phyloP scores from a whole-genome alignment of 352 stramenopile species.

The Phytophthora litchii region DNA sequence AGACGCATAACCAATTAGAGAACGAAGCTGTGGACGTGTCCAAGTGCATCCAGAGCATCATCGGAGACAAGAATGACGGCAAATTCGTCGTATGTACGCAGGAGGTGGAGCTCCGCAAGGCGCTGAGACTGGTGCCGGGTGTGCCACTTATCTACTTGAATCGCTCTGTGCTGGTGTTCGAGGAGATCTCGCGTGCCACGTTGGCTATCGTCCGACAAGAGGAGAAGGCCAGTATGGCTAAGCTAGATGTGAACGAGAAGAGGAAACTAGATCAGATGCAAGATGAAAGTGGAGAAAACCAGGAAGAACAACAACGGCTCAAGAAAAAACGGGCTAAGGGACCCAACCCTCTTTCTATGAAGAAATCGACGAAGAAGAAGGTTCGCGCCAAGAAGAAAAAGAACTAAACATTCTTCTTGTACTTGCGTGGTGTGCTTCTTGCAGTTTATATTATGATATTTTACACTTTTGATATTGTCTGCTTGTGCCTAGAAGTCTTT shows the following conservation, averaged over 20 bases:
- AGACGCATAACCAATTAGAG: constrained; percentile 42
- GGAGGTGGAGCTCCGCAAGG: constrained; percentile 82
- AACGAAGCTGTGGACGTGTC: constrained; percentile 51
- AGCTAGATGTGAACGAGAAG: constrained; percentile 79
- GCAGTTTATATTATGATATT: constrained; percentile 31
- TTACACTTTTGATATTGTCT: constrained; percentile 10
- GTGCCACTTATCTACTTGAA: constrained; percentile 90
- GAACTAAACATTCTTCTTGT: constrained; percentile 23
- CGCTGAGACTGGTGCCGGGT: constrained; percentile 65
- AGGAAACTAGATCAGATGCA: constrained; percentile 70
- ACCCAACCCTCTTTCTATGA: constrained; percentile 79
- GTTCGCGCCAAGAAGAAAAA: constrained; percentile 82
- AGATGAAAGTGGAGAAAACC: constrained; percentile 5
- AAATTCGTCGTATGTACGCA: constrained; percentile 88
- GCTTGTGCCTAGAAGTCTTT: constrained; percentile 70
- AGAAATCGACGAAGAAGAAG: constrained; percentile 83
- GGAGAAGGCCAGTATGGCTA: constrained; percentile 72
- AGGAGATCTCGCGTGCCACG: constrained; percentile 81
- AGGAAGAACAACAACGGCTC: constrained; percentile 35
- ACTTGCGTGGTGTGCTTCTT: neutral
- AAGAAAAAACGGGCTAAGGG: constrained; percentile 68
- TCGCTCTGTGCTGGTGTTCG: constrained; percentile 87
- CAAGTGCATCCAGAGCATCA: constrained; percentile 54
- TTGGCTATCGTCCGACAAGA: constrained; percentile 82
- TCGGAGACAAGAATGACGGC: constrained; percentile 76